phyloP scores from a whole-genome alignment of 2,329 filamentous ascomycete species.

The Scytalidium lignicola region DNA sequence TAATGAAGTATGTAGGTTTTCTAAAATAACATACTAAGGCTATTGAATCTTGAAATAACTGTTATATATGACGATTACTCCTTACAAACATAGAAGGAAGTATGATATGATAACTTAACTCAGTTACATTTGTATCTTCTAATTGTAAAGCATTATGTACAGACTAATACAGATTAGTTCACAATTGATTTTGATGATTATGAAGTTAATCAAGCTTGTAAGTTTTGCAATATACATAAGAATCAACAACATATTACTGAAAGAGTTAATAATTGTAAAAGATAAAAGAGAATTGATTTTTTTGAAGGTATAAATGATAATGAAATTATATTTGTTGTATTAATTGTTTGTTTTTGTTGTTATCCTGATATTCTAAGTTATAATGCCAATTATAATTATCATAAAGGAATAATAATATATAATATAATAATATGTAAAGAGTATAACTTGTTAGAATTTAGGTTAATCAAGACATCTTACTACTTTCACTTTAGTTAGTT shows the following conservation, averaged over 20 bases:
- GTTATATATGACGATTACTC: not conserved
- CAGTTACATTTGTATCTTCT: not conserved
- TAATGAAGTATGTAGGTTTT: not conserved
- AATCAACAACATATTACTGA: not conserved
- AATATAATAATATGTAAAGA: not conserved
- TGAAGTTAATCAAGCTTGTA: not conserved
- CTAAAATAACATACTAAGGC: not conserved
- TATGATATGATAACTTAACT: not conserved
- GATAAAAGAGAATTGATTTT: not conserved
- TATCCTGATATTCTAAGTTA: not conserved
- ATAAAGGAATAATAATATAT: not conserved
- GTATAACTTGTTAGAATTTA: not conserved
- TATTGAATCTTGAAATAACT: conserved; percentile 1
- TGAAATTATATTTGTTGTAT: not conserved
- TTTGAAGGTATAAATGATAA: not conserved
- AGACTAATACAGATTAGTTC: not conserved
- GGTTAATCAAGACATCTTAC: not conserved
- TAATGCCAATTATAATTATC: not conserved
- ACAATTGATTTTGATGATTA: not conserved
- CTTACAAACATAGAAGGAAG: not conserved
- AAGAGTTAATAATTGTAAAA: not conserved
- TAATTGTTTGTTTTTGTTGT: not conserved
- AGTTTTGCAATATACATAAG: not conserved
- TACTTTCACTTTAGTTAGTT: not conserved
- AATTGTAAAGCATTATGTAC: not conserved